Evolutionary conservation across 164 flowering plant species (phyloP).

Genomic region (Piper betle): DNA sequence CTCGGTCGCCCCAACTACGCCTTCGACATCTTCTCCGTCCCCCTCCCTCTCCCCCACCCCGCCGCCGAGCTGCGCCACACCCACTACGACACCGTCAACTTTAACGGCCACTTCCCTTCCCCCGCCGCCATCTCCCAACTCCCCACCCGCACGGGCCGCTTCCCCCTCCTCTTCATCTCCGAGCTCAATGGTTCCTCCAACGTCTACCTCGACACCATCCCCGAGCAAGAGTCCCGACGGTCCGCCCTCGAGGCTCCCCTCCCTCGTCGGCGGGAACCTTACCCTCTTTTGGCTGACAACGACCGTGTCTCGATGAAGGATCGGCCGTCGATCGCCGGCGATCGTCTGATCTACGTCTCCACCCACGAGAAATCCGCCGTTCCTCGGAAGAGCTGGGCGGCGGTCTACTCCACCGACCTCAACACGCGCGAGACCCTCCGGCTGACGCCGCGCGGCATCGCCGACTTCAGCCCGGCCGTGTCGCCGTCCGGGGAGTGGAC

Average conservation of each 20-base stretch:
- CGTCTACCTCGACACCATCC: conserved; percentile 34
- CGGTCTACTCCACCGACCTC: conserved; percentile 63
- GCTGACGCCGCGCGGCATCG: conserved; percentile 54
- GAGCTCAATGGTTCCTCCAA: conserved; percentile 48
- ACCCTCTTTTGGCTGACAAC: conserved; percentile 18
- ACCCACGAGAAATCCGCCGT: conserved; percentile 52
- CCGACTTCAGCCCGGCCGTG: conserved; percentile 79
- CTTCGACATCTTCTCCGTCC: conserved; percentile 53
- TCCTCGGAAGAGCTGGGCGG: conserved; percentile 74
- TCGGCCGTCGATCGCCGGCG: conserved; percentile 47
- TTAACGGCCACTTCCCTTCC: conserved; percentile 62
- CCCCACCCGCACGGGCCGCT: not conserved
- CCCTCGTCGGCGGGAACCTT: conserved; percentile 15
- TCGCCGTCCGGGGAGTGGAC: conserved; percentile 76
- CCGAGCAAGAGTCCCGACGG: conserved; percentile 9
- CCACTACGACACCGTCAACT: conserved; percentile 59
- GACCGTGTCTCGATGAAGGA: conserved; percentile 48
- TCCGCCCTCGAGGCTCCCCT: conserved; percentile 17
- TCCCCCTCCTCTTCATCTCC: conserved; percentile 40
- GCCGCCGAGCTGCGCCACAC: conserved; percentile 38
- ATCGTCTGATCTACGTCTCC: conserved; percentile 54
- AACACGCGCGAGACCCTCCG: conserved; percentile 42
- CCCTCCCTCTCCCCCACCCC: not conserved
- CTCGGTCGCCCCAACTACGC: conserved; percentile 44
- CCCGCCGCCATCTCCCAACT: conserved; percentile 14